Evolutionary conservation across 345 rosid species (phyloP).

Genomic region (Anastatica hierochuntica): DNA sequence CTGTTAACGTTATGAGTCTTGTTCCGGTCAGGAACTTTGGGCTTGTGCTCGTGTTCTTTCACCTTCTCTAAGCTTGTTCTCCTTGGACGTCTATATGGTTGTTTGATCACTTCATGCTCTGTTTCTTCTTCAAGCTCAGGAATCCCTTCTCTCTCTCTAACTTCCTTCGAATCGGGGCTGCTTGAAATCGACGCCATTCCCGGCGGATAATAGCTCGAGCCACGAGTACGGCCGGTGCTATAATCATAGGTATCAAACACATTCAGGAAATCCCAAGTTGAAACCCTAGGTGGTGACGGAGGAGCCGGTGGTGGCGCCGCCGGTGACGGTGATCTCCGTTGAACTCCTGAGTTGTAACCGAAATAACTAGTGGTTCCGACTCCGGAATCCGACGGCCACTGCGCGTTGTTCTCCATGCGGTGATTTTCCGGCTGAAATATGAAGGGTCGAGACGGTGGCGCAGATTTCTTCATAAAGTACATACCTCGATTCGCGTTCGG

Average conservation of each 20-base stretch:
- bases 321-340: constrained; percentile 19
- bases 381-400: constrained; percentile 24
- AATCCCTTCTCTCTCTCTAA: constrained; percentile 89
- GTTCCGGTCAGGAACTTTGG: not conserved
- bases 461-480: constrained; percentile 74
- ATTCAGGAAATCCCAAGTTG: constrained; percentile 81
- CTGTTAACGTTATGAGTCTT: constrained; percentile 2
- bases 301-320: constrained; percentile 35
- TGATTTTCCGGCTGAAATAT: constrained; percentile 53
- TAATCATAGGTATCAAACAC: constrained; percentile 53
- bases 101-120: constrained; percentile 49
- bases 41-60: constrained; percentile 15
- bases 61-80: constrained; percentile 20
- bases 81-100: constrained; percentile 28
- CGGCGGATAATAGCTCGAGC: constrained; percentile 18
- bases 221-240: constrained; percentile 21
- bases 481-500: constrained; percentile 21
- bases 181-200: constrained; percentile 52
- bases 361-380: constrained; percentile 27
- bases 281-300: constrained; percentile 71
- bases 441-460: constrained; percentile 53
- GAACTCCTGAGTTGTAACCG: constrained; percentile 35
- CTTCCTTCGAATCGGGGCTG: constrained; percentile 84
- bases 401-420: constrained; percentile 23
- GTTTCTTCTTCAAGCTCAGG: constrained; percentile 91